Conservation (phyloP, 306 rosid genomes). For the Rosa rugosa region DNA sequence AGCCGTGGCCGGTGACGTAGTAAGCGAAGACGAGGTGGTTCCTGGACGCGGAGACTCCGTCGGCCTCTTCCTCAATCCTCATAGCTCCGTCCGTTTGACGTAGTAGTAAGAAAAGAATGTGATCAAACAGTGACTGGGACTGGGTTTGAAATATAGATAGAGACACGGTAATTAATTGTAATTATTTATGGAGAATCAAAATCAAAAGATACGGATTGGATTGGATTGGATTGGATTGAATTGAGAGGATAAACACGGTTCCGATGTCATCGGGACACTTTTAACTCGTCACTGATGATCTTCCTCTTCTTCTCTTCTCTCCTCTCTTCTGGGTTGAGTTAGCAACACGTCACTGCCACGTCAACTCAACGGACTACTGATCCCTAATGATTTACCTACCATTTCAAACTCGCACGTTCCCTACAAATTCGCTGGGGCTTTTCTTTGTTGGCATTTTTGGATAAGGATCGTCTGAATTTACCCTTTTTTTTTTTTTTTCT, state of each 20-base stretch:
- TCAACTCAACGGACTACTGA: not conserved
- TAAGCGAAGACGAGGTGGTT: slow-evolving; percentile 86
- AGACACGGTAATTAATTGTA: not conserved
- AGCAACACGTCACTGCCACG: not conserved
- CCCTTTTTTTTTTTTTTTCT: no score
- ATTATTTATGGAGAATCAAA: not conserved
- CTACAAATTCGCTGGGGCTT: no score
- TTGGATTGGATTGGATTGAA: not conserved
- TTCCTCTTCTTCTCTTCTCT: no score
- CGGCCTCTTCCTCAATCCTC: slow-evolving; percentile 68
- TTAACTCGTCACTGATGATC: no score
- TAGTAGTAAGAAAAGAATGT: not conserved
- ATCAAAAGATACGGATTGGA: not conserved
- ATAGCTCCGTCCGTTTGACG: slow-evolving; percentile 27
- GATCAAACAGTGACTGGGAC: not conserved
- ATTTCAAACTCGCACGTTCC: no score
- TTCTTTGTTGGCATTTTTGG: no score
- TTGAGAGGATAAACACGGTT: no score
- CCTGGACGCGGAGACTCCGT: slow-evolving; percentile 71
- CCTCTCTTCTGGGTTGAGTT: no score
- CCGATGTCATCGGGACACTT: no score
- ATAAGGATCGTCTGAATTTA: no score
- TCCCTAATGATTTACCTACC: no score
- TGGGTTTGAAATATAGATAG: no score
- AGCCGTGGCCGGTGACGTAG: slow-evolving; percentile 94